Percentiles rank a stretch among this genome's conserved stretches.
Conservation (phyloP, 345 rosid genomes). For the Triadica sebifera region DNA sequence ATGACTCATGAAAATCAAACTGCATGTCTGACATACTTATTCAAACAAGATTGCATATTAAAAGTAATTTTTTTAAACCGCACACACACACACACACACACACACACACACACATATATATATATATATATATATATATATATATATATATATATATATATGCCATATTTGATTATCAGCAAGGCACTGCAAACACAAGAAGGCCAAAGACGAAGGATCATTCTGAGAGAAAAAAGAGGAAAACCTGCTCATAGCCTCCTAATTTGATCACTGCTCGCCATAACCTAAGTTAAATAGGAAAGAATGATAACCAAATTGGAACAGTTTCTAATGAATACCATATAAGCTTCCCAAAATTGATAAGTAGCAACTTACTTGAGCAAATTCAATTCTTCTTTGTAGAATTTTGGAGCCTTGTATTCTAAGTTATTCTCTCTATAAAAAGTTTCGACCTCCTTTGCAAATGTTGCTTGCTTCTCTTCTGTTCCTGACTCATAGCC, state of each 20-base stretch:
- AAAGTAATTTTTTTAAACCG: background rate
- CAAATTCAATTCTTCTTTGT: constrained; percentile 35
- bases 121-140: too few species aligned
- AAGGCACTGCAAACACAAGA: background rate
- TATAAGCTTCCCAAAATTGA: background rate
- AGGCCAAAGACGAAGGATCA: background rate
- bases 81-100: background rate
- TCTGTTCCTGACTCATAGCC: constrained; percentile 36
- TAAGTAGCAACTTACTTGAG: constrained; percentile 26
- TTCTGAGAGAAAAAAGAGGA: background rate
- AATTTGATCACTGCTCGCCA: constrained; percentile 35
- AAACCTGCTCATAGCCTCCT: constrained; percentile 39
- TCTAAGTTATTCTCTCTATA: constrained; percentile 28
- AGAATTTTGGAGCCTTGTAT: constrained; percentile 34
- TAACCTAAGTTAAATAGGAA: constrained; percentile 21
- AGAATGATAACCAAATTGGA: background rate
- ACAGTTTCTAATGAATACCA: background rate
- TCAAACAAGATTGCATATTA: background rate
- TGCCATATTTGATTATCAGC: background rate
- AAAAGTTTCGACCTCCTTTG: constrained; percentile 26
- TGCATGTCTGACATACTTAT: background rate
- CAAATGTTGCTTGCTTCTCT: constrained; percentile 30
- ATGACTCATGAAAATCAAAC: too few species aligned
- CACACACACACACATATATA: too few species aligned
- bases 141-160: too few species aligned